A percentile compares a stretch with the other conserved stretches of the same genome.
Conservation (phyloP, 2,329 filamentous ascomycete genomes). For the Chaetomiaceae sp. region DNA sequence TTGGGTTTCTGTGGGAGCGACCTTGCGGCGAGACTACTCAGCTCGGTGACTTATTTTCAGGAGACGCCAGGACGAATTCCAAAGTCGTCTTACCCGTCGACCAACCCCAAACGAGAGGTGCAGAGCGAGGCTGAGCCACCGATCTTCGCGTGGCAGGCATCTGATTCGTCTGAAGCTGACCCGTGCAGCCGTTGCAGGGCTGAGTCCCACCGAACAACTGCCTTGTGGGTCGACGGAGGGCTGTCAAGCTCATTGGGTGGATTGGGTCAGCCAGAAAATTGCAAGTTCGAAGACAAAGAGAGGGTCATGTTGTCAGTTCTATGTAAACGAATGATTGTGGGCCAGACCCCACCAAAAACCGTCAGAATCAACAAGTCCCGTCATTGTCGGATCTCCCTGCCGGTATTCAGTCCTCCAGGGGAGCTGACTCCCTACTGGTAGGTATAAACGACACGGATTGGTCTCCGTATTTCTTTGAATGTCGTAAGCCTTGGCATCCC, state of each 20-base stretch:
- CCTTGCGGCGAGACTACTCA: conserved; percentile 3
- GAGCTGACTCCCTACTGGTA: too few species aligned
- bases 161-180: conserved; percentile 10
- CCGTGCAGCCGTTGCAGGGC: conserved; percentile 1
- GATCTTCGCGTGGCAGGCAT: background rate
- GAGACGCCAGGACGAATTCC: background rate
- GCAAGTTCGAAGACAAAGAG: too few species aligned
- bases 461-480: too few species aligned
- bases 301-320: too few species aligned
- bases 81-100: background rate
- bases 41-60: background rate
- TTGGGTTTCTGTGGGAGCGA: background rate
- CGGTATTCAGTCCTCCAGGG: too few species aligned
- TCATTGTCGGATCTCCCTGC: too few species aligned
- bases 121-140: conserved; percentile 16
- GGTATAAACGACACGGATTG: too few species aligned
- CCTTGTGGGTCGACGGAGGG: background rate
- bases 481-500: background rate
- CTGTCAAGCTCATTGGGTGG: background rate
- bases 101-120: conserved; percentile 3
- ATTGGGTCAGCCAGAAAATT: too few species aligned
- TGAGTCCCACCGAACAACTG: background rate
- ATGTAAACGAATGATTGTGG: too few species aligned
- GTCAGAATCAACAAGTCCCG: too few species aligned
- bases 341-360: too few species aligned